Base-by-base conservation (phyloP, 2,329 filamentous ascomycete species). In the Stemphylium lycopersici region DNA sequence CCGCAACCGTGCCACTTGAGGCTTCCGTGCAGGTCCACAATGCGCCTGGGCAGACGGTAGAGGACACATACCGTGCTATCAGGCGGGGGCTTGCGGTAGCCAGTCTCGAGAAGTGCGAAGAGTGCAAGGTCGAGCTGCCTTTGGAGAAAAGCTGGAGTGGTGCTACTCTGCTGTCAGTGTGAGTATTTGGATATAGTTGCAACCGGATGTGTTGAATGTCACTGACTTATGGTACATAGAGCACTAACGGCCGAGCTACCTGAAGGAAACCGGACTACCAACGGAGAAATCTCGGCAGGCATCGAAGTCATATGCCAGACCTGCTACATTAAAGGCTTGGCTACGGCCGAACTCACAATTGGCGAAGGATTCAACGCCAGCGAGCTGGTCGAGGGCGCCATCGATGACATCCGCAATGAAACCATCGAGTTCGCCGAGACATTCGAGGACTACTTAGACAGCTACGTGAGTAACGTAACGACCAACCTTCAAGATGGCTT, bases 261-360 rank as follows among this genome's bases (percentile, higher is more conserved):
- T 29, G 26, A 10, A 29, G 10, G 52, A 4, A 51, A 53, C 11
- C 36, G 42, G 6, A 53, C 48, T 3, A 48, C 64, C 8, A 29
- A 29, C 26, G 26, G 11, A 10, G 51, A 65, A 3, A 37, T 65
- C 7, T 37, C 41, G 11, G 61, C 55, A 16, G 59, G 68, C 3
- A 61, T 82, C n/a, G 71, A 80, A 43, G 75, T 82, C 31, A 71
- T 72, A 10, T 83, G 81, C 63, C 74, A 70, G 3, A 79, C 70
- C 4, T 84, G 83, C 61, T 84, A 84, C 62, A 66, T 84, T 49
- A 80, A 80, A 51, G 81, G 80, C 38, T 66, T 61, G 4, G 80
- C 79, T 10, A 77, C 67, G 8, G 78, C 78, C 1, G 65, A 77
- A 16, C 68, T 84, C 20, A 77, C 68, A 0, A 71, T 82, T 7